A percentile compares a stretch with the other conserved stretches of the same genome.
Evolutionary conservation across 2,329 filamentous ascomycete species (phyloP).

Genomic region (Arthrobotrys conoides): DNA sequence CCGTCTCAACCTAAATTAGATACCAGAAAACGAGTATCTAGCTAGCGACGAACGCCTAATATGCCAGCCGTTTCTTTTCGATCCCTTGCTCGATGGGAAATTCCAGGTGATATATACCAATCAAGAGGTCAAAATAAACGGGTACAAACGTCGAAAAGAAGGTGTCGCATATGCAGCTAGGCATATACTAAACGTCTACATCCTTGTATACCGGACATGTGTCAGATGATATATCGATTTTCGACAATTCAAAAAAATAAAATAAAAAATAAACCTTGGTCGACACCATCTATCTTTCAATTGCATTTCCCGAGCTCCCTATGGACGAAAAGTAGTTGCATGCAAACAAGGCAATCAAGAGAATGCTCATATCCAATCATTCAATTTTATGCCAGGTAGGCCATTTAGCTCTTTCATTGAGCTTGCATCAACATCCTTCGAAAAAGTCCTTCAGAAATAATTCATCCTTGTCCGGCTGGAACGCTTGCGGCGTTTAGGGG

Average conservation of each 20-base stretch:
- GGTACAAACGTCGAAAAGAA: neutral
- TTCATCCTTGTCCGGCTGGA: slow-evolving; percentile 3
- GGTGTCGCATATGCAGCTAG: slow-evolving; percentile 4
- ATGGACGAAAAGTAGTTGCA: neutral
- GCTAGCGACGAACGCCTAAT: slow-evolving; percentile 9
- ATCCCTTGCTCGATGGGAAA: slow-evolving; percentile 1
- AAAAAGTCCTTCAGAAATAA: neutral
- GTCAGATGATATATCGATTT: neutral
- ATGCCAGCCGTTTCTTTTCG: neutral
- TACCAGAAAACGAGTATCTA: neutral
- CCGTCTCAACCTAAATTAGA: neutral
- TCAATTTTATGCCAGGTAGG: neutral
- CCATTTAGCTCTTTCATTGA: neutral
- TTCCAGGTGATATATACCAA: neutral
- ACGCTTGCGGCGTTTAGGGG: slow-evolving; percentile 23
- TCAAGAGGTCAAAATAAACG: neutral
- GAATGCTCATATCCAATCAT: slow-evolving; percentile 5
- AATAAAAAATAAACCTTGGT: neutral
- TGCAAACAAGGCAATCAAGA: neutral
- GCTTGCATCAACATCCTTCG: neutral
- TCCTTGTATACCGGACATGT: neutral
- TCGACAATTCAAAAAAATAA: too few species aligned
- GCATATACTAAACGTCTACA: neutral
- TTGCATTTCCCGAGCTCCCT: neutral
- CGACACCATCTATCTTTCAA: neutral